Base-by-base conservation (phyloP, 1,139 yeast species). In the Debaryomycetaceae sp. region DNA sequence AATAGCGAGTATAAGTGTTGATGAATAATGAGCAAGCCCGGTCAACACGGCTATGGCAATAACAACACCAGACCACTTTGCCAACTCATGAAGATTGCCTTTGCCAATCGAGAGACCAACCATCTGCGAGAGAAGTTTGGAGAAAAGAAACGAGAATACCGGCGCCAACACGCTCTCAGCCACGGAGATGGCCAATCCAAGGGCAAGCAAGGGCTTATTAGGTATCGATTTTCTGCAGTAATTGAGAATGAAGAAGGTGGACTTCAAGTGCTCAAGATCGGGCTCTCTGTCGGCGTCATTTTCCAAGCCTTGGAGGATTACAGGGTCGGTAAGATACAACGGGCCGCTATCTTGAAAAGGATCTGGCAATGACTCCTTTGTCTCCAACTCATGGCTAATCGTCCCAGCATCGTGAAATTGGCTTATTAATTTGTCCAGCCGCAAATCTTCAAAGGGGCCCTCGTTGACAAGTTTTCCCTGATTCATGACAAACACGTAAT, bases 111-210 rank as follows among this genome's bases (percentile, higher is more conserved):
- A 60, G 3, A 67, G 51, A 3, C 56, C 69, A 6, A 80, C 65
- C 49, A 81, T 66, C 16, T 75, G 78, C 16, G 68, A 51, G 16
- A 89, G 57, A 5, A 89, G 58, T 39, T 77, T 75, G 1, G 97
- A 75, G 41, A 89, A 78, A 25, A 83, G 72, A 46, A 56, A 88
- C 0, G 96, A 83, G 42, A 91, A 86, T 0, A 83, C 55, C 0
- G 98, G 97, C 37, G 76, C 78, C 2, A 74, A 55, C 1, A 69
- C 69, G 8, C 95, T 91, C 38, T 78, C 77, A 1, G 71, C 34
- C 0, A 78, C 42, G 0, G 89, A 64, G 4, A 69, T 43, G 0
- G 69, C 0, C 1, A 83, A 34, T 0, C 96, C 97, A 1, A 70
- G 1, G 1, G 50, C 17, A 2, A 83, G 46, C 1, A 64, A 29